Base-by-base conservation (phyloP, 148 eudicot species). In the Vaccinium darrowii region DNA sequence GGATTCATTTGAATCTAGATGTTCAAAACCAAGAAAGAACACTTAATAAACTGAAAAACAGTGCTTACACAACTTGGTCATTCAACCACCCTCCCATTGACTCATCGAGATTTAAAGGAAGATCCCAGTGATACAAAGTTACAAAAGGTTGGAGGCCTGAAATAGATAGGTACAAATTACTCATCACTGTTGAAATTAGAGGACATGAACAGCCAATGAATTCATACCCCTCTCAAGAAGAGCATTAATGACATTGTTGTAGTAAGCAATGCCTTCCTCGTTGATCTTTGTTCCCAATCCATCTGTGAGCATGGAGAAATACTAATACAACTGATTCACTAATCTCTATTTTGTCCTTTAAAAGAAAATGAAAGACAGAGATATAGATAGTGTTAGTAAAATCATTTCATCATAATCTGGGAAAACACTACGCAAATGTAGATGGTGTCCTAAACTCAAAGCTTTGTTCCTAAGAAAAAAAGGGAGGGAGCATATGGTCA, bases 71-170 rank as follows among this genome's bases (percentile, higher is more conserved):
- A 73, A 93, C 87, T 79, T 93, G 87, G 88, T 90, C 87, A 87
- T 87, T 90, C 85, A 90, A 79, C 96, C 98, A 94, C 72, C 98
- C 96, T 82, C 90, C 98, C 65, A 91, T 88, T n/a, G 92, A 86
- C 87, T 94, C 92, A 65, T 92, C 85, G 87, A 94, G 96, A 87
- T 91, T 89, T 75, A 90, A 87, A 65, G 98, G 98, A 89, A 94
- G 94, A 91, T 94, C 98, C 98, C 98, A 94, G 84, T 94, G 98
- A 84, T 92, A 93, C 82, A 93, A 86, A 80, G 98, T 94, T 56
- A 86, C 90, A 88, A 81, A 94, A 65, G 98, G 98, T 86, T 90
- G 88, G 84, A 94, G 91, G 85, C 95, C 96, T 94, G 91, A 82
- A 88, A 85, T 56, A 63, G 84, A 76, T 25, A 77, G 23, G 72